phyloP scores from a whole-genome alignment of 108 stramenopile genomes.

The Schizochytrium sp. region DNA sequence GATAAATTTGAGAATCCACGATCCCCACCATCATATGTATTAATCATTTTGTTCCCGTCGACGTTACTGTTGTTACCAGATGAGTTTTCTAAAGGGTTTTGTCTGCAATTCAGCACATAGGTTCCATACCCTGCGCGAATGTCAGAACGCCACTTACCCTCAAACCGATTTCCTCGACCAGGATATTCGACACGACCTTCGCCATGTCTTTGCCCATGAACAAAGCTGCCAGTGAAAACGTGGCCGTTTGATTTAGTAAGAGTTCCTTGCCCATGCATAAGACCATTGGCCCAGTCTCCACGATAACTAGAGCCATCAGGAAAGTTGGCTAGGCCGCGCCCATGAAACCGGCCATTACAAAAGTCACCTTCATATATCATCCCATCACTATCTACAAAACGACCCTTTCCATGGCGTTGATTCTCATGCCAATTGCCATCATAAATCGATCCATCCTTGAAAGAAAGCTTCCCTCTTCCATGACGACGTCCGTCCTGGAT shows the following conservation, averaged over 20 bases:
- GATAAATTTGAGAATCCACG: too few species aligned
- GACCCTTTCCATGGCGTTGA: conserved; percentile 43
- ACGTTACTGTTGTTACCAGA: too few species aligned
- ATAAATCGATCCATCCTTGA: conserved; percentile 73
- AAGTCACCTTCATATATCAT: conserved; percentile 82
- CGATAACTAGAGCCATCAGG: conserved; percentile 70
- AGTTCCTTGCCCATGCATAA: conserved; percentile 70
- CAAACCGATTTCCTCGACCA: neutral
- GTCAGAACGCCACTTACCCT: neutral
- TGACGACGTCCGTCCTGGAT: conserved; percentile 68
- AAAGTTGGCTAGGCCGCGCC: conserved; percentile 76
- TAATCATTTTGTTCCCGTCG: too few species aligned
- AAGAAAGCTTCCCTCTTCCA: conserved; percentile 71
- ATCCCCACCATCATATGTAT: too few species aligned
- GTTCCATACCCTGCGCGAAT: neutral
- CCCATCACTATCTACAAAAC: conserved; percentile 65
- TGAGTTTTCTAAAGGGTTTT: neutral
- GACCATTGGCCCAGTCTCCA: conserved; percentile 65
- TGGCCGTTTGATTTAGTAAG: conserved; percentile 26
- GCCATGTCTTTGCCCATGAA: conserved; percentile 6
- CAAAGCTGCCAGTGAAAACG: conserved; percentile 12
- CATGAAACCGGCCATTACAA: conserved; percentile 80
- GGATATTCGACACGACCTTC: conserved; percentile 17
- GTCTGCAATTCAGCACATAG: conserved; percentile 16
- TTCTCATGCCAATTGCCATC: conserved; percentile 76